Conservation (phyloP, 2,329 filamentous ascomycete species). For the Lojkania enalia region DNA sequence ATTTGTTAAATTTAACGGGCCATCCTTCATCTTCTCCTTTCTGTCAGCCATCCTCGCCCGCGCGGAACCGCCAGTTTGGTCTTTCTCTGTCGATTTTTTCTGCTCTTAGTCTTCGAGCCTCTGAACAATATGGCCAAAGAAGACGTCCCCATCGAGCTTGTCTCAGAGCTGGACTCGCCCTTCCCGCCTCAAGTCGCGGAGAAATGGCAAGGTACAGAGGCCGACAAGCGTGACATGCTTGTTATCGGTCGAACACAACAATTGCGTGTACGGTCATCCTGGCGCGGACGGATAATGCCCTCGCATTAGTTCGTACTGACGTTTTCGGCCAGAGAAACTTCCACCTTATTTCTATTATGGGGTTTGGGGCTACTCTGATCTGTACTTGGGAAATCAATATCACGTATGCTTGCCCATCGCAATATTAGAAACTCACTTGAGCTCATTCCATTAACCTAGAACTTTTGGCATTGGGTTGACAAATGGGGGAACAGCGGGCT, state of each 20-base stretch:
- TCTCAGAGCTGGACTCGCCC: background rate
- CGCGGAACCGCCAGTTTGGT: background rate
- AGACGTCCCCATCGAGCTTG: background rate
- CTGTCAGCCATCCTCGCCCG: background rate
- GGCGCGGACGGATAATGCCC: background rate
- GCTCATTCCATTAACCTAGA: background rate
- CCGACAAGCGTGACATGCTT: constrained; percentile 5
- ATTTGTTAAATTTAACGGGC: background rate
- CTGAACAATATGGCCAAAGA: background rate
- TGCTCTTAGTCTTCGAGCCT: background rate
- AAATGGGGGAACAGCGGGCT: constrained; percentile 17
- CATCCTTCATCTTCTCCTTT: background rate
- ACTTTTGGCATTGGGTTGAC: constrained; percentile 27
- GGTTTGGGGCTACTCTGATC: constrained; percentile 11
- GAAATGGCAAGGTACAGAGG: constrained; percentile 8
- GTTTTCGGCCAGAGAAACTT: constrained; percentile 5
- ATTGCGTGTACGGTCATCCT: background rate
- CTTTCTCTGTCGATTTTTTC: background rate
- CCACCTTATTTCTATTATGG: constrained; percentile 10
- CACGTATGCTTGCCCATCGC: background rate
- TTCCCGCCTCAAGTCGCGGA: background rate
- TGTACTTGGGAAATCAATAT: constrained; percentile 12
- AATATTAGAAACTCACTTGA: constrained; percentile 34
- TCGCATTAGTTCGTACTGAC: background rate
- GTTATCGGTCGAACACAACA: constrained; percentile 5